Percentiles rank a stretch among this genome's conserved stretches.
These are phyloP conservation scores for Arctium lappa DNA, from an alignment of 129 eudicot species.

Conservation along the genomic window DNA sequence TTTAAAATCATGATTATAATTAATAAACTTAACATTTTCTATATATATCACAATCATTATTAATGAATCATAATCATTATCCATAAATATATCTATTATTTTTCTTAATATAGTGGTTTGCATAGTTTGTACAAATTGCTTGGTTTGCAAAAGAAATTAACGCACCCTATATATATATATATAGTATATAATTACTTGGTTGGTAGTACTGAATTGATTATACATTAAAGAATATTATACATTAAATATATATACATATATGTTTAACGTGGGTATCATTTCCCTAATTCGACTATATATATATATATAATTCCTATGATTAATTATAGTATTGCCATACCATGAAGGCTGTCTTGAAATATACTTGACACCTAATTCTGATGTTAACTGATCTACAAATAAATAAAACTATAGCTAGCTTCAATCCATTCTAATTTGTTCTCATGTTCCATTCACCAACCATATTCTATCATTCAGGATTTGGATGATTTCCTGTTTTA, in stretches of 20 bases:
- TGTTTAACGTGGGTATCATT: neutral
- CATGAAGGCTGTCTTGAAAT: slow-evolving; percentile 31
- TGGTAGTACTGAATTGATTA: neutral
- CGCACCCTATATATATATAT: too few relatives aligned
- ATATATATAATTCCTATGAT: neutral
- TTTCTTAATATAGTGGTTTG: too few relatives aligned
- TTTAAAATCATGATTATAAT: too few relatives aligned
- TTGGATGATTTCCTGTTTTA: neutral
- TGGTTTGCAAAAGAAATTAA: too few relatives aligned
- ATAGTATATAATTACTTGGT: too few relatives aligned
- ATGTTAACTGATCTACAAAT: slow-evolving; percentile 20
- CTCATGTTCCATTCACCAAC: slow-evolving; percentile 51
- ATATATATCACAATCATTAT: too few relatives aligned
- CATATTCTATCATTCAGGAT: neutral
- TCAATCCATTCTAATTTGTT: slow-evolving; percentile 37
- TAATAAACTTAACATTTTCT: too few relatives aligned
- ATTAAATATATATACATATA: neutral
- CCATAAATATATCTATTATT: too few relatives aligned
- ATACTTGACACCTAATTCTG: slow-evolving; percentile 52
- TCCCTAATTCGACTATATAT: neutral
- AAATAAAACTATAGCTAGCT: neutral
- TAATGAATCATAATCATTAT: too few relatives aligned
- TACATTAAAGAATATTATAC: neutral
- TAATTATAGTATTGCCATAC: slow-evolving; percentile 20
- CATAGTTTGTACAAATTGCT: too few relatives aligned